These are phyloP conservation scores for Kuraishia ogatae DNA, from an alignment of 805 yeast genomes.

Conservation along the genomic window DNA sequence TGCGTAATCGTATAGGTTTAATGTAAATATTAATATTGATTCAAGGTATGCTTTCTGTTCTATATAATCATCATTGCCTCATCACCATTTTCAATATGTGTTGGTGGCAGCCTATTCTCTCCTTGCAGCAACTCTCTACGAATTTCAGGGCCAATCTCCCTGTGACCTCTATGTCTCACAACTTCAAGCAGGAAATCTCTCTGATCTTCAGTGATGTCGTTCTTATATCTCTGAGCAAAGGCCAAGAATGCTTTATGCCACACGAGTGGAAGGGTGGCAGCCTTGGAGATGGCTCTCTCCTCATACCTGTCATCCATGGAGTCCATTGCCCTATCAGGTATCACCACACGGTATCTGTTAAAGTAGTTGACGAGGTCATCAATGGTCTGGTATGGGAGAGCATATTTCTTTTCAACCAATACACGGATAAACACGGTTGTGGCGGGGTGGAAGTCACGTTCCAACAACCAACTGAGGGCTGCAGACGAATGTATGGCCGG, in stretches of 20 bases:
- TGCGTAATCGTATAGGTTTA: too few relatives aligned
- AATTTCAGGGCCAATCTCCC: constrained; percentile 85
- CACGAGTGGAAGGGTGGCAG: constrained; percentile 77
- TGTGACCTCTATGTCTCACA: constrained; percentile 82
- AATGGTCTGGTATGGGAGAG: constrained; percentile 92
- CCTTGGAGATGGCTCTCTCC: constrained; percentile 19
- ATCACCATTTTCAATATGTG: constrained; percentile 9
- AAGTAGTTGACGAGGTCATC: constrained; percentile 93
- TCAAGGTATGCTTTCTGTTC: not conserved
- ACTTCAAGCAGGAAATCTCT: constrained; percentile 90
- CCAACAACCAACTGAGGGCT: constrained; percentile 77
- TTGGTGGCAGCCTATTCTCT: constrained; percentile 16
- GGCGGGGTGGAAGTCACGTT: constrained; percentile 81
- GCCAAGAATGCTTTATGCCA: constrained; percentile 97
- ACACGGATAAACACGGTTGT: constrained; percentile 85
- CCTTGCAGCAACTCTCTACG: constrained; percentile 92
- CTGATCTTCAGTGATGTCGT: constrained; percentile 98
- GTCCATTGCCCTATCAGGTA: constrained; percentile 20
- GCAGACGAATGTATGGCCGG: constrained; percentile 96
- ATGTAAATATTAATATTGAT: too few relatives aligned
- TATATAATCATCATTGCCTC: not conserved
- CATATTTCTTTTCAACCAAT: constrained; percentile 88
- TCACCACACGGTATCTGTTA: constrained; percentile 74
- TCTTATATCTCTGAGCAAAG: constrained; percentile 93
- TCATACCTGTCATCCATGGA: constrained; percentile 19